A percentile compares a stretch with the other conserved stretches of the same genome.
These are phyloP conservation scores for Talaromyces amestolkiae DNA, from an alignment of 2,329 filamentous ascomycete species.

Conservation along the genomic window DNA sequence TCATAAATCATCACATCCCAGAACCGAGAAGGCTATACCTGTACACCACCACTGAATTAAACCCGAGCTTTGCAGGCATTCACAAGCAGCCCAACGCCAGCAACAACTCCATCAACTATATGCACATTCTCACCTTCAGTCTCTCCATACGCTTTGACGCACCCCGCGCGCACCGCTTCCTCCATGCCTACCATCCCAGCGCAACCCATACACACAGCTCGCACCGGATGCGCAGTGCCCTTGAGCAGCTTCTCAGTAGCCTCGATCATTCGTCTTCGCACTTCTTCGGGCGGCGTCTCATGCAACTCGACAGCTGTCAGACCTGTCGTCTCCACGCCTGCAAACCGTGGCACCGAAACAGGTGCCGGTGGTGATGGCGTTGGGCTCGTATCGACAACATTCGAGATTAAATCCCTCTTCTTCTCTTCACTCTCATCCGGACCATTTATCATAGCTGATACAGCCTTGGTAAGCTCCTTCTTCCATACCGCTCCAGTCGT, in stretches of 20 bases:
- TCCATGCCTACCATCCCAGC: constrained; percentile 89
- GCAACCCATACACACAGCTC: constrained; percentile 78
- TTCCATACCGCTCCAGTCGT: constrained; percentile 87
- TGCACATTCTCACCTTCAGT: constrained; percentile 58
- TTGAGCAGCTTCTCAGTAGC: constrained; percentile 67
- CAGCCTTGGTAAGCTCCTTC: constrained; percentile 64
- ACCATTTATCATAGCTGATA: constrained; percentile 61
- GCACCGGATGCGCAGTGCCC: constrained; percentile 50
- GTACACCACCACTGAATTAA: constrained; percentile 21
- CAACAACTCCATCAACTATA: constrained; percentile 68
- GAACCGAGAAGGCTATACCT: neutral
- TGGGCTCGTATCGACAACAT: constrained; percentile 12
- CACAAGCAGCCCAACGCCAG: constrained; percentile 37
- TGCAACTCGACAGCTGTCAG: constrained; percentile 79
- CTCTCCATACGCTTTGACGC: constrained; percentile 62
- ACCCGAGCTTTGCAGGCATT: constrained; percentile 39
- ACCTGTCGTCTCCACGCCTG: constrained; percentile 78
- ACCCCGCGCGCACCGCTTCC: constrained; percentile 68
- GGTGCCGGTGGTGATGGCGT: neutral
- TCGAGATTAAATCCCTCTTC: constrained; percentile 27
- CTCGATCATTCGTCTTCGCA: constrained; percentile 63
- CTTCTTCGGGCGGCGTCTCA: constrained; percentile 60
- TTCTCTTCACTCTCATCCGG: constrained; percentile 26
- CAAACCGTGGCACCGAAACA: constrained; percentile 55
- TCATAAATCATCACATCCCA: neutral